phyloP scores from a whole-genome alignment of 169 alveolate species.

The Theileria parva region DNA sequence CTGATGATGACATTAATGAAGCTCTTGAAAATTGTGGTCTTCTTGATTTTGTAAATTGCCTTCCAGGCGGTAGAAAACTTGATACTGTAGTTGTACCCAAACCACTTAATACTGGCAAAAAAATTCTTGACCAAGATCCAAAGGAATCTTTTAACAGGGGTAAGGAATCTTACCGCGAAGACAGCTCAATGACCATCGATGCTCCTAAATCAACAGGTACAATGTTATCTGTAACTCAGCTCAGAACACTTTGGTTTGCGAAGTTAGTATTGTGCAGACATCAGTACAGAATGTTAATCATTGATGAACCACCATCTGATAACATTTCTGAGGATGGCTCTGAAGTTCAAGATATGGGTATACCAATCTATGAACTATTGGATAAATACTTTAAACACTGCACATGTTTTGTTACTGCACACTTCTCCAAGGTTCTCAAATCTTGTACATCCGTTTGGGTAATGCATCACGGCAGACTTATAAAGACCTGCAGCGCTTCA shows the following conservation, averaged over 20 bases:
- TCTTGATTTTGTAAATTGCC: neutral
- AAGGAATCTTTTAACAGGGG: neutral
- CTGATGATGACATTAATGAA: constrained; percentile 31
- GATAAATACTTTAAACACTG: constrained; percentile 48
- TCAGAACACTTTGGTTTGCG: constrained; percentile 75
- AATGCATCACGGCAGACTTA: constrained; percentile 7
- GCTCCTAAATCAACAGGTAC: no score
- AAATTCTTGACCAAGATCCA: neutral
- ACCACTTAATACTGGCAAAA: neutral
- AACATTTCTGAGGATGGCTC: neutral
- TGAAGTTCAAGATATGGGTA: neutral
- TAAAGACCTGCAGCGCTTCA: neutral
- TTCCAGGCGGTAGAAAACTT: neutral
- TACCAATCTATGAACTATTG: constrained; percentile 42
- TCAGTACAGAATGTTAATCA: constrained; percentile 68
- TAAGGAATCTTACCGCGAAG: neutral
- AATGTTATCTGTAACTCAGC: constrained; percentile 34
- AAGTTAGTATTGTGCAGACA: constrained; percentile 70
- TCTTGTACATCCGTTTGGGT: constrained; percentile 23
- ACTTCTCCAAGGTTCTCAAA: constrained; percentile 13
- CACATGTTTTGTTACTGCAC: constrained; percentile 17
- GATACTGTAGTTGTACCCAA: neutral
- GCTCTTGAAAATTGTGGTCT: constrained; percentile 57
- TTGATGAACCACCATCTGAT: constrained; percentile 83
- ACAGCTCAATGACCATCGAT: neutral